A percentile compares a stretch with the other conserved stretches of the same genome.
These are phyloP conservation scores for Calophaca sinica DNA, from an alignment of 306 rosid species.

Conservation along the genomic window DNA sequence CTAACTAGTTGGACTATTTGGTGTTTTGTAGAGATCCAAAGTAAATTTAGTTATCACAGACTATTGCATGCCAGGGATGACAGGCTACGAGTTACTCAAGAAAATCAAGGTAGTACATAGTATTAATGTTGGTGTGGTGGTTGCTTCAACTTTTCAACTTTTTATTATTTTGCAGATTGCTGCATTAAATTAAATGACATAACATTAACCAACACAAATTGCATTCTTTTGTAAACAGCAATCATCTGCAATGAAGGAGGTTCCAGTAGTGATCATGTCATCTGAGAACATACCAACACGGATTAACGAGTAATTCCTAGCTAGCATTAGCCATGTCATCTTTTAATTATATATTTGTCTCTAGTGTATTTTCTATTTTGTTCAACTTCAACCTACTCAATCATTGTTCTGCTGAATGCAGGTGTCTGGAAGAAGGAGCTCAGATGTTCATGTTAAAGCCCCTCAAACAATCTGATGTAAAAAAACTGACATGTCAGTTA, in stretches of 20 bases:
- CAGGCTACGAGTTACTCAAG: constrained; percentile 93
- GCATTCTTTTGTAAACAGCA: constrained; percentile 53
- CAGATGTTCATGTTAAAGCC: constrained; percentile 94
- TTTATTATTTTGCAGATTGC: background rate
- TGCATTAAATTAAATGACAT: constrained; percentile 3
- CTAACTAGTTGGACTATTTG: constrained; percentile 28
- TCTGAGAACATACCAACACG: constrained; percentile 89
- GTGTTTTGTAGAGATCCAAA: constrained; percentile 64
- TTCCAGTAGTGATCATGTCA: constrained; percentile 93
- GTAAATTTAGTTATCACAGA: constrained; percentile 89
- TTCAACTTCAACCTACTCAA: background rate
- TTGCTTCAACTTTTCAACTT: background rate
- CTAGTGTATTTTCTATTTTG: background rate
- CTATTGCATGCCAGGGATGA: constrained; percentile 98
- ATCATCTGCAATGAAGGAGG: constrained; percentile 85
- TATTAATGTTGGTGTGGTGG: background rate
- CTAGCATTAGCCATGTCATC: background rate
- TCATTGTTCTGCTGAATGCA: constrained; percentile 32
- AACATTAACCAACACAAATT: constrained; percentile 4
- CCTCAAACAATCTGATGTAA: constrained; percentile 81
- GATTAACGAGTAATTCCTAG: constrained; percentile 65
- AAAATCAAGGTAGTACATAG: constrained; percentile 69
- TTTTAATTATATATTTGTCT: background rate
- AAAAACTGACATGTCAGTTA: constrained; percentile 71
- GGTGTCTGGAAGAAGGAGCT: constrained; percentile 97